Evolutionary conservation across 345 rosid species (phyloP), one percentile per base, ranked within the genome.

Genomic region (Murraya koenigii): DNA sequence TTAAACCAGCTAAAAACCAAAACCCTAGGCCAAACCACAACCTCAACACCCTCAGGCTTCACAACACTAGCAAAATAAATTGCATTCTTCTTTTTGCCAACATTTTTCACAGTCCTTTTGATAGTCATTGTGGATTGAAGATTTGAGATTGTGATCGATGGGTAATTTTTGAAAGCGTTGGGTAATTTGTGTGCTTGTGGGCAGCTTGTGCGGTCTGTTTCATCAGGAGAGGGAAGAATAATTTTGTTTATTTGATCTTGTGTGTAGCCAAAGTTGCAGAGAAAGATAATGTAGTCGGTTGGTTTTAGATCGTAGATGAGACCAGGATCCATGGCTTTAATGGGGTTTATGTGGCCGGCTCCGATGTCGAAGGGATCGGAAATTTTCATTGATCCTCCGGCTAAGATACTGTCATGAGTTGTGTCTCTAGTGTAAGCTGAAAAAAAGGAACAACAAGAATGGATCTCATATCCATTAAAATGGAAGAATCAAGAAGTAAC

Each of bases 241-340:
- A 88, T 52, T 5, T 2, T 73, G 33, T 59, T 55, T 61, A 85
- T 82, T 71, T 80, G 80, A 11, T 81, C 28, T 65, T 77, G 75
- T 33, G 80, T 79, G 79, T 90, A 91, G 39, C 94, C 93, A 36
- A 83, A 78, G 85, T 85, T 89, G 82, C 98, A 87, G 30, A 93
- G 86, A 77, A 86, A 89, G 77, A 78, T 62, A n/a, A 90, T 72
- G 84, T 88, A 86, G 79, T 93, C 98, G 11, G 77, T 47, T 11
- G 89, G 58, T 75, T 70, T 85, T 72, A 85, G 83, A 85, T 86
- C 89, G 30, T 88, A 91, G 58, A 91, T 80, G 5, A 93, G 90
- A 5, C 98, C 94, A 4, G 94, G 97, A 39, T 93, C 91, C 77
- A 90, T 65, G 17, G 97, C 93, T 82, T 81, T 85, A 35, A 75